Conservation (phyloP, 805 yeast species). For the Alloascoidea africana region DNA sequence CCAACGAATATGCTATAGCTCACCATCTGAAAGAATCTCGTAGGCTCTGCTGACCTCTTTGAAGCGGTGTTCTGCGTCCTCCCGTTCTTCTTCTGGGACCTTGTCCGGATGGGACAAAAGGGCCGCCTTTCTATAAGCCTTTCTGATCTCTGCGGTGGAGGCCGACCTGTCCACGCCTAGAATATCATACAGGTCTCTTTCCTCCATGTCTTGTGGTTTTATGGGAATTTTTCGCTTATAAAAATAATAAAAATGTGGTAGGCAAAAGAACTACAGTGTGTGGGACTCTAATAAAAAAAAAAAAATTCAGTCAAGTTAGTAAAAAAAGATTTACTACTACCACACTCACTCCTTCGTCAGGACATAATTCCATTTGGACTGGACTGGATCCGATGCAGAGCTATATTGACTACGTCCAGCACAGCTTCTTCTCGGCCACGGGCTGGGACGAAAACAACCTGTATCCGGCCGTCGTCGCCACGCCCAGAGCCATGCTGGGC, state of each 20-base stretch:
- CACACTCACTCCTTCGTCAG: too few relatives aligned
- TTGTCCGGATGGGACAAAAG: constrained; percentile 83
- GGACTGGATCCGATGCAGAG: too few relatives aligned
- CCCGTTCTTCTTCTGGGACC: constrained; percentile 50
- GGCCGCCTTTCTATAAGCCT: constrained; percentile 78
- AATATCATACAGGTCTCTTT: constrained; percentile 34
- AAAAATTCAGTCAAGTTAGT: too few relatives aligned
- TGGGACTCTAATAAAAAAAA: too few relatives aligned
- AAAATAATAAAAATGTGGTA: background rate
- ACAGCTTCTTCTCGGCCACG: constrained; percentile 53
- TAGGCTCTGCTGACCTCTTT: constrained; percentile 81
- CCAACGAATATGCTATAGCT: constrained; percentile 5
- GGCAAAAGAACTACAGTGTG: too few relatives aligned
- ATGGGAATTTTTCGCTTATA: background rate
- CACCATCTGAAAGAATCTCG: constrained; percentile 59
- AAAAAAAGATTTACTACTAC: too few relatives aligned
- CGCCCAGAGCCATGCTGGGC: constrained; percentile 48
- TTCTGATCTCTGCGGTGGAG: constrained; percentile 54
- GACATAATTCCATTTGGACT: too few relatives aligned
- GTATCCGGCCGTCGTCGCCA: constrained; percentile 60
- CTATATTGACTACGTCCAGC: constrained; percentile 78
- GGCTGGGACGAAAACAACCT: constrained; percentile 72
- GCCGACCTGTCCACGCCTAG: constrained; percentile 60
- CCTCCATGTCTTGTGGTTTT: background rate
- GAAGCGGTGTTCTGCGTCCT: constrained; percentile 59